Percentiles rank a stretch among this genome's conserved stretches.
phyloP scores from a whole-genome alignment of 2,329 filamentous ascomycete genomes.

The Penicillium thymicola region DNA sequence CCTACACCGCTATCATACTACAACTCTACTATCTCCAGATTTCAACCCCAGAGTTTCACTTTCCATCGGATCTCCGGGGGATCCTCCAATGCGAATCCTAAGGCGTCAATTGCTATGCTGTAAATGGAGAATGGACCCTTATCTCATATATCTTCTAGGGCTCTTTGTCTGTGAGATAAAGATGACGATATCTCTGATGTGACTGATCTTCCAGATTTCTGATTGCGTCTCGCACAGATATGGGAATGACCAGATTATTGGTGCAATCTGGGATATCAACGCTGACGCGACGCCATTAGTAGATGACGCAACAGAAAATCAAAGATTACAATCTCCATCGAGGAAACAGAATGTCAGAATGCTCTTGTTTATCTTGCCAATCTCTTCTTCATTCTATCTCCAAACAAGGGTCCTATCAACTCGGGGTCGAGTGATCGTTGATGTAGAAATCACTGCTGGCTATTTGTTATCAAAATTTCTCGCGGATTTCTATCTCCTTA shows the following conservation, averaged over 20 bases:
- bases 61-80: constrained; percentile 12
- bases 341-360: neutral
- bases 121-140: neutral
- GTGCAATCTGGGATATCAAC: neutral
- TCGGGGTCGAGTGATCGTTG: neutral
- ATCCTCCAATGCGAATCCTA: constrained; percentile 12
- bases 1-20: constrained; percentile 9
- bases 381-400: neutral
- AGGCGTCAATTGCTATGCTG: neutral
- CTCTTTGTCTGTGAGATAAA: neutral
- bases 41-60: constrained; percentile 18
- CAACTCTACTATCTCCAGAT: constrained; percentile 22
- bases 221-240: neutral
- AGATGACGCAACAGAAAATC: neutral
- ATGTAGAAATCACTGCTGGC: neutral
- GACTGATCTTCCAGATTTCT: constrained; percentile 1
- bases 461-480: neutral
- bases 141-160: neutral
- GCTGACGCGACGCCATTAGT: neutral
- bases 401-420: neutral
- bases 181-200: neutral
- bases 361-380: constrained; percentile 1
- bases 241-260: neutral
- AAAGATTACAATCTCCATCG: neutral
- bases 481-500: neutral